phyloP scores from a whole-genome alignment of 352 stramenopile genomes.

The Globisporangium recalcitrans region DNA sequence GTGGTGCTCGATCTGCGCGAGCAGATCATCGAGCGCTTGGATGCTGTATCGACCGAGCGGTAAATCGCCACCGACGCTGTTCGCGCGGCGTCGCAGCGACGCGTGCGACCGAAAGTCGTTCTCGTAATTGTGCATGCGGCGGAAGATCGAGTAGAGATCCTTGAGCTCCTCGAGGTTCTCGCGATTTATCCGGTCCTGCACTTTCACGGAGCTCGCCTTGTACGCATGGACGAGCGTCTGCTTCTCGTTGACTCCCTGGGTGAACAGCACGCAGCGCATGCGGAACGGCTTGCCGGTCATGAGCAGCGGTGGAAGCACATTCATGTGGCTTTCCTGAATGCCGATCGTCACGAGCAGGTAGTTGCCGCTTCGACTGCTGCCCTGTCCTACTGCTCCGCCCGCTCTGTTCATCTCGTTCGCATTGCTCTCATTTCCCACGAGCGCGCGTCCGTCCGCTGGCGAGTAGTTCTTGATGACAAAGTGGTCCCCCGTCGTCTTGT shows the following conservation, averaged over 20 bases:
- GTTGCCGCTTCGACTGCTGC: conserved; percentile 11
- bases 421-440: conserved; percentile 17
- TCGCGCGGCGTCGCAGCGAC: conserved; percentile 12
- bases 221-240: conserved; percentile 78
- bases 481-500: conserved; percentile 32
- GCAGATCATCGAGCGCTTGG: conserved; percentile 56
- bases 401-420: conserved; percentile 12
- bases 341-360: conserved; percentile 68
- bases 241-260: conserved; percentile 81
- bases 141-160: conserved; percentile 53
- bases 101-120: conserved; percentile 4
- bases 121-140: conserved; percentile 38
- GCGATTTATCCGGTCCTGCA: conserved; percentile 81
- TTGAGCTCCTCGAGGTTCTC: conserved; percentile 68
- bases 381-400: background rate
- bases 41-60: conserved; percentile 28
- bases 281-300: conserved; percentile 43
- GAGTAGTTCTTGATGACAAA: conserved; percentile 62
- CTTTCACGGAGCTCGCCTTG: conserved; percentile 65
- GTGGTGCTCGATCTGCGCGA: conserved; percentile 68
- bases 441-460: conserved; percentile 25
- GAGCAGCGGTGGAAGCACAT: conserved; percentile 41
- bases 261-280: conserved; percentile 70
- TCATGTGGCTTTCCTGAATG: conserved; percentile 44
- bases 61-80: conserved; percentile 13